Evolutionary conservation across 108 stramenopile species (phyloP).

Genomic region (Discostella stelligeroides): DNA sequence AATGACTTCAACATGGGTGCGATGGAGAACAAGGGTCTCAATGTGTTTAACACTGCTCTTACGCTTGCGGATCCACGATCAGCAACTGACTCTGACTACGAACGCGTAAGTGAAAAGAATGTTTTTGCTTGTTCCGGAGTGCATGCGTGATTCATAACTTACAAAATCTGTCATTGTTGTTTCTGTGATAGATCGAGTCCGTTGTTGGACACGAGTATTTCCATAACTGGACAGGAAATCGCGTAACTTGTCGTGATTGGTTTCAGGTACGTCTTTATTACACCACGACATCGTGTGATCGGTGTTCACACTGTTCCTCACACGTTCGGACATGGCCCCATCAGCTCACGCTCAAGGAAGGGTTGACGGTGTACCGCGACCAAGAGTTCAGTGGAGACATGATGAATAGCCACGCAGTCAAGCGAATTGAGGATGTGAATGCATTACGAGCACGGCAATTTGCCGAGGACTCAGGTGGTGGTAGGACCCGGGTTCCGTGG

Average conservation of each 20-base stretch:
- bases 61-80: conserved; percentile 90
- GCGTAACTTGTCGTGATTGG: conserved; percentile 99
- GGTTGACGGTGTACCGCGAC: conserved; percentile 97
- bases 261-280: conserved; percentile 63
- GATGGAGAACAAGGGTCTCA: conserved; percentile 93
- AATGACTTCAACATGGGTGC: conserved; percentile 94
- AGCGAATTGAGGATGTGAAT: conserved; percentile 92
- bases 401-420: conserved; percentile 91
- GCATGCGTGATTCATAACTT: no score
- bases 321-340: not conserved
- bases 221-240: conserved; percentile 98
- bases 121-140: no score
- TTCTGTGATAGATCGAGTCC: conserved; percentile 30
- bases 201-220: conserved; percentile 98
- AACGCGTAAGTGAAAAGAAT: conserved; percentile 80
- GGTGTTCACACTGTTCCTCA: not conserved
- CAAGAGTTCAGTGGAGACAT: conserved; percentile 91
- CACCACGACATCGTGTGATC: not conserved
- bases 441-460: conserved; percentile 87
- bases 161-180: no score
- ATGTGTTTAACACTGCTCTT: conserved; percentile 97
- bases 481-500: no score
- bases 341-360: conserved; percentile 97
- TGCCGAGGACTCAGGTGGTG: no score
- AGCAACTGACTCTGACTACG: conserved; percentile 94